phyloP scores from a whole-genome alignment of 1,139 yeast genomes.

The Suhomyces terraborum region DNA sequence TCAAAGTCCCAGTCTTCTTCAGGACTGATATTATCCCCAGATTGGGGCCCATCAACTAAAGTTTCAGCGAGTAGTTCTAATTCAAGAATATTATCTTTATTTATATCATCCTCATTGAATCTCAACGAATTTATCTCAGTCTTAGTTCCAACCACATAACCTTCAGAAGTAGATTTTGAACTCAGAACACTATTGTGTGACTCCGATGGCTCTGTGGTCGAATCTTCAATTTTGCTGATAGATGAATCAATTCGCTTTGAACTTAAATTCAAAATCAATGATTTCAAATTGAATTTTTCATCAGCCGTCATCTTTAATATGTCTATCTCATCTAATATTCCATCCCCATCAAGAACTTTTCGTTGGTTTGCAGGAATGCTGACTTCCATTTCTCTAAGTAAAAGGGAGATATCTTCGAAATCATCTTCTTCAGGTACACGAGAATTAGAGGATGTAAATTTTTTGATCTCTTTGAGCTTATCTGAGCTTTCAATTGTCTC shows the following conservation, averaged over 20 bases:
- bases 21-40: constrained; percentile 36
- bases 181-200: too few relatives aligned
- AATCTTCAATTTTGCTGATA: too few relatives aligned
- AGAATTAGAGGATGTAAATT: too few relatives aligned
- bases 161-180: too few relatives aligned
- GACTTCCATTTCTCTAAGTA: not conserved
- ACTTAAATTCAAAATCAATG: not conserved
- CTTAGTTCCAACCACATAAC: too few relatives aligned
- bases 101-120: not conserved
- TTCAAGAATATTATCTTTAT: constrained; percentile 33
- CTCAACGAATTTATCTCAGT: not conserved
- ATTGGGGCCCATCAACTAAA: constrained; percentile 37
- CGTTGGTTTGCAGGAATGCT: not conserved
- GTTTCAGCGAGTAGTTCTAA: constrained; percentile 55
- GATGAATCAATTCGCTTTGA: too few relatives aligned
- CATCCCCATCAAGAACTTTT: not conserved
- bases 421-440: not conserved
- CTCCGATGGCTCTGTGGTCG: too few relatives aligned
- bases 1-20: constrained; percentile 42
- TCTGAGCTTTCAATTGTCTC: too few relatives aligned
- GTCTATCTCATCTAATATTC: not conserved
- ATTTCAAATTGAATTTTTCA: not conserved
- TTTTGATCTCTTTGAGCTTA: too few relatives aligned
- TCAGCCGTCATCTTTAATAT: not conserved
- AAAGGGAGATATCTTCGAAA: not conserved